Evolutionary conservation across 441 rosid genomes (phyloP).

Genomic region (Erodium texanum): DNA sequence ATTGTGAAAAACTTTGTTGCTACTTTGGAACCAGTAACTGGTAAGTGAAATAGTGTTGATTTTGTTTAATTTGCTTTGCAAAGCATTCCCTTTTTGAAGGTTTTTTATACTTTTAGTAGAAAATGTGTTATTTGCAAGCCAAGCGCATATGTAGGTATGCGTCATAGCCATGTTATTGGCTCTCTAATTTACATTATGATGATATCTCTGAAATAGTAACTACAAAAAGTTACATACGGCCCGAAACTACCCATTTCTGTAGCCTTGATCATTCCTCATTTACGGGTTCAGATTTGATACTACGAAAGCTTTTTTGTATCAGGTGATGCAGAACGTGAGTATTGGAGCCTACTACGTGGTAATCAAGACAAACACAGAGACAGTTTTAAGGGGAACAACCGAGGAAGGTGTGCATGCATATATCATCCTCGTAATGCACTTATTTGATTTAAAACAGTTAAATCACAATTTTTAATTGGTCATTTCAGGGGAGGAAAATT

Average conservation of each 20-base stretch:
- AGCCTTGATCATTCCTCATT: neutral
- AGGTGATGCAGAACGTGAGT: conserved; percentile 73
- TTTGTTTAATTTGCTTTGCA: neutral
- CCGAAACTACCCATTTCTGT: no score
- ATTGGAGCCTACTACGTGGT: conserved; percentile 55
- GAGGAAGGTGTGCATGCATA: conserved; percentile 52
- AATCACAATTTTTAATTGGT: neutral
- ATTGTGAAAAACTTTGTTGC: conserved; percentile 67
- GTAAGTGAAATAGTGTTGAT: conserved; percentile 26
- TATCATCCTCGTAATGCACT: neutral
- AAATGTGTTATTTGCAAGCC: no score
- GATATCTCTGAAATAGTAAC: no score
- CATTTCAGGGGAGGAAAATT: conserved; percentile 56
- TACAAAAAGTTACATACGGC: no score
- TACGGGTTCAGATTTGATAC: neutral
- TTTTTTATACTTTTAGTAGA: no score
- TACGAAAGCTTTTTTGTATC: neutral
- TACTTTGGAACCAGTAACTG: conserved; percentile 69
- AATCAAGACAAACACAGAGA: conserved; percentile 41
- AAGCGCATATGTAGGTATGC: no score
- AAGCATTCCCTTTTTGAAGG: no score
- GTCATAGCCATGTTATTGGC: no score
- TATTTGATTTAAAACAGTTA: no score
- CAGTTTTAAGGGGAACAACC: conserved; percentile 15
- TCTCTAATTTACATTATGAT: no score